Evolutionary conservation across 176 grass and related monocot species (phyloP).

Genomic region (Lolium perenne): DNA sequence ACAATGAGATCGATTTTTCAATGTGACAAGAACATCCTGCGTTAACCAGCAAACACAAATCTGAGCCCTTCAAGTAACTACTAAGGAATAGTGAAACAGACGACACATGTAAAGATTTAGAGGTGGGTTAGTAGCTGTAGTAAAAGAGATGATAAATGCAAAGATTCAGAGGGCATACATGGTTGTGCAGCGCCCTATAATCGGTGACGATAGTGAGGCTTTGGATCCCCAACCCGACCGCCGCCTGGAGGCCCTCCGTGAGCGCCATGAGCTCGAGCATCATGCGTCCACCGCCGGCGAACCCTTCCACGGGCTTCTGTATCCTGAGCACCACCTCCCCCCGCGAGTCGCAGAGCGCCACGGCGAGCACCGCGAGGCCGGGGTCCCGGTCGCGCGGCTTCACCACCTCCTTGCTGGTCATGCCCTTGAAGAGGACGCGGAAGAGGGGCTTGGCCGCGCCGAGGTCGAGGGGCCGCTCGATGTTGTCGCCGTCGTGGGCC

Average conservation of each 20-base stretch:
- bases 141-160: neutral
- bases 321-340: slow-evolving; percentile 63
- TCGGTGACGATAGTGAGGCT: slow-evolving; percentile 52
- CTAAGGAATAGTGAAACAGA: neutral
- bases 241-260: slow-evolving; percentile 66
- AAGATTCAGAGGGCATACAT: slow-evolving; percentile 49
- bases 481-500: slow-evolving; percentile 67
- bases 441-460: slow-evolving; percentile 25
- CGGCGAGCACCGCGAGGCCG: slow-evolving; percentile 56
- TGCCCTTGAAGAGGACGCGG: slow-evolving; percentile 70
- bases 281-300: slow-evolving; percentile 31
- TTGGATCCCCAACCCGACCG: slow-evolving; percentile 53
- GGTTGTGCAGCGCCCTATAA: slow-evolving; percentile 56
- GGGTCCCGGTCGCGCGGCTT: slow-evolving; percentile 43
- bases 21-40: neutral
- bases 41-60: neutral
- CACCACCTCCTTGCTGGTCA: slow-evolving; percentile 45
- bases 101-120: neutral
- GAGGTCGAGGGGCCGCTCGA: slow-evolving; percentile 53
- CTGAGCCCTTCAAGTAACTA: neutral
- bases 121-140: neutral
- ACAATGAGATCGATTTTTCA: neutral
- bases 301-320: slow-evolving; percentile 59
- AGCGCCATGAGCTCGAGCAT: slow-evolving; percentile 65
- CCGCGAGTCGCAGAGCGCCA: slow-evolving; percentile 52